phyloP scores from a whole-genome alignment of 1,284 basidiomycete species.

The Cystobasidiaceae sp. region DNA sequence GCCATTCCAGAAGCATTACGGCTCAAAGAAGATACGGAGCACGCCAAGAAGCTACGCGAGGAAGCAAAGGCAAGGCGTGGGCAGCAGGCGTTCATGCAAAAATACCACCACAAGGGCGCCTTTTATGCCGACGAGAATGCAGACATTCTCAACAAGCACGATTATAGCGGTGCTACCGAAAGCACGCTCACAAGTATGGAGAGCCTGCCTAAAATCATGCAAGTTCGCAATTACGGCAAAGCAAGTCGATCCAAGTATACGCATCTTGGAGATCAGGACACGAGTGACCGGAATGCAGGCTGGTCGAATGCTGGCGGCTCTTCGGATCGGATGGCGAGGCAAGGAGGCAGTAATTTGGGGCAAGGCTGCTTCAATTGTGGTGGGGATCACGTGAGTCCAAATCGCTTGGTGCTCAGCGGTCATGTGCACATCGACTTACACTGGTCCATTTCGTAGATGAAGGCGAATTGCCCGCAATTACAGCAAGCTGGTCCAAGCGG shows the following conservation, averaged over 20 bases:
- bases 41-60: constrained; percentile 68
- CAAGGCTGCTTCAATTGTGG: constrained; percentile 77
- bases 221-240: constrained; percentile 94
- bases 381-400: constrained; percentile 28
- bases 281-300: constrained; percentile 59
- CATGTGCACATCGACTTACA: neutral
- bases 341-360: constrained; percentile 26
- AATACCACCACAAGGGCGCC: constrained; percentile 98
- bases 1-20: constrained; percentile 89
- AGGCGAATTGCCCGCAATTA: constrained; percentile 44
- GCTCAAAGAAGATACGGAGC: constrained; percentile 80
- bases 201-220: constrained; percentile 87
- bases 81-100: constrained; percentile 87
- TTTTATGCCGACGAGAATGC: constrained; percentile 72
- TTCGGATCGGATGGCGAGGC: constrained; percentile 12
- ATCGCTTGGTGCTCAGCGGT: neutral
- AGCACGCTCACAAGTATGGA: constrained; percentile 73
- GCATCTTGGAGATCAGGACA: constrained; percentile 91
- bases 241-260: constrained; percentile 86
- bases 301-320: constrained; percentile 53
- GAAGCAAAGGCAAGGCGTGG: constrained; percentile 69
- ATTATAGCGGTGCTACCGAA: constrained; percentile 83
- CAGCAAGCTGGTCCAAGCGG: constrained; percentile 33
- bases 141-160: constrained; percentile 75
- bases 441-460: constrained; percentile 38